A percentile compares a stretch with the other conserved stretches of the same genome.
Evolutionary conservation across 495 filamentous ascomycete species (phyloP).

Genomic region (Lepraria neglecta): DNA sequence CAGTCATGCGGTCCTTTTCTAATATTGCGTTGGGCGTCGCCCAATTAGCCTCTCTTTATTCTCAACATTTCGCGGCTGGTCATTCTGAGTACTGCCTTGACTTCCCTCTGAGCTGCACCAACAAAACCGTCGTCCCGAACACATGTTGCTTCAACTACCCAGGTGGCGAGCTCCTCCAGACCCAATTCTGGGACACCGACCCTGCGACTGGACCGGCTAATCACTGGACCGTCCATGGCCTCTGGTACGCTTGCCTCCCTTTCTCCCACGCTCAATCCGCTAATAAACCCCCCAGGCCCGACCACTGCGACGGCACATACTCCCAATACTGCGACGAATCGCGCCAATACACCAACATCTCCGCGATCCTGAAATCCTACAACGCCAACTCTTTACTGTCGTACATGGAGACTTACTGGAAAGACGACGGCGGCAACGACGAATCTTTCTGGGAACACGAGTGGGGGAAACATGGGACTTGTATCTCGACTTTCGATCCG

Average conservation of each 20-base stretch:
- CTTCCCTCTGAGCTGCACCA: conserved; percentile 5
- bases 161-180: conserved; percentile 37
- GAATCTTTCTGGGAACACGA: conserved; percentile 74
- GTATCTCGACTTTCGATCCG: conserved; percentile 55
- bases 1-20: background rate
- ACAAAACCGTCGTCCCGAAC: conserved; percentile 1
- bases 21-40: background rate
- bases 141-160: conserved; percentile 18
- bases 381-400: conserved; percentile 55
- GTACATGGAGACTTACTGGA: conserved; percentile 77
- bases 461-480: conserved; percentile 74
- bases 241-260: conserved; percentile 47
- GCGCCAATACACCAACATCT: conserved; percentile 65
- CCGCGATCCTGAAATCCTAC: conserved; percentile 53
- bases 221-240: conserved; percentile 78
- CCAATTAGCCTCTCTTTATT: background rate
- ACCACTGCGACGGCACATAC: conserved; percentile 75
- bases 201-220: conserved; percentile 64
- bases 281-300: conserved; percentile 47
- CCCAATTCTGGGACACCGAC: conserved; percentile 80
- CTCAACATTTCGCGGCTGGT: background rate
- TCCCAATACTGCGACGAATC: conserved; percentile 62
- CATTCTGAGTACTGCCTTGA: background rate
- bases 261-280: background rate
- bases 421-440: conserved; percentile 56